Percentiles rank a stretch among this genome's conserved stretches.
These are phyloP conservation scores for Cichorium intybus DNA, from an alignment of 140 eudicot species.

Conservation along the genomic window DNA sequence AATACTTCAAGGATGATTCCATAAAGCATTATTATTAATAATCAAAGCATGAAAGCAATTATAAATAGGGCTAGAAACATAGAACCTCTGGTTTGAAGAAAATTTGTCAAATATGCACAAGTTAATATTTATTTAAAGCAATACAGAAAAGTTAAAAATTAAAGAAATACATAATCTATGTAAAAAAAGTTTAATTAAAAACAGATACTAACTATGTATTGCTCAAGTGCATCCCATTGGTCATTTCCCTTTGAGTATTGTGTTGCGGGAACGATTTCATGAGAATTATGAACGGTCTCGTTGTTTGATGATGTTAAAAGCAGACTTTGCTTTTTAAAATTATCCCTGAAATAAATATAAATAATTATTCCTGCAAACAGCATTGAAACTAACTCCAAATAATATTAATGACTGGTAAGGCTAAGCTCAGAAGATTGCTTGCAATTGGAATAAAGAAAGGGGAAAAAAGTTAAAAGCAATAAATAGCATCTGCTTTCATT, in stretches of 20 bases:
- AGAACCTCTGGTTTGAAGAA: background rate
- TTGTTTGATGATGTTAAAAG: constrained; percentile 71
- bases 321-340: constrained; percentile 47
- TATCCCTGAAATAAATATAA: constrained; percentile 46
- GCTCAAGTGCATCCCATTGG: constrained; percentile 93
- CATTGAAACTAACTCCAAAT: constrained; percentile 9
- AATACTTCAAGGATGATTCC: background rate
- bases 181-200: too few species aligned
- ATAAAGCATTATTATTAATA: background rate
- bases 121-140: too few species aligned
- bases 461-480: too few species aligned
- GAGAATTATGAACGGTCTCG: constrained; percentile 39
- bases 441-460: too few species aligned
- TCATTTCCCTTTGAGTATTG: constrained; percentile 51
- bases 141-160: background rate
- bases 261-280: constrained; percentile 39
- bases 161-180: too few species aligned
- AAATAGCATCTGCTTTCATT: too few species aligned
- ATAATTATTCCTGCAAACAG: constrained; percentile 1
- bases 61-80: background rate
- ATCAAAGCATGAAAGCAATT: background rate
- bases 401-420: background rate
- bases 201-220: constrained; percentile 67
- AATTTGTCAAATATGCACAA: background rate
- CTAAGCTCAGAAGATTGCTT: constrained; percentile 3